Conservation (phyloP, 768 basidiomycete species). For the Tulasnella sp. region DNA sequence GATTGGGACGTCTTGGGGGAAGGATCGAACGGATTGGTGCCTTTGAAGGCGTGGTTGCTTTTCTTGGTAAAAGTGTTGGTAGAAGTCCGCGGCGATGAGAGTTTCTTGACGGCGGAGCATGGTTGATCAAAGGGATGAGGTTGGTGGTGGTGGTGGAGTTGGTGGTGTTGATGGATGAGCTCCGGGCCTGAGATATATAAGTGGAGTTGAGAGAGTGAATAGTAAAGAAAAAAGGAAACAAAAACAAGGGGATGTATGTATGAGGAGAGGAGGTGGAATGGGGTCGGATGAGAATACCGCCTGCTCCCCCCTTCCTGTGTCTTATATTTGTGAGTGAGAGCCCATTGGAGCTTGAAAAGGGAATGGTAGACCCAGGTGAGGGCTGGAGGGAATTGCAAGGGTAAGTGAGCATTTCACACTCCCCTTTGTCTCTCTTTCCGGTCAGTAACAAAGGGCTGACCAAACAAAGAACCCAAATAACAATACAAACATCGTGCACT, state of each 20-base stretch:
- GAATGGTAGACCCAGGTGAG: neutral
- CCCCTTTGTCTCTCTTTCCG: neutral
- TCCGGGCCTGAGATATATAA: neutral
- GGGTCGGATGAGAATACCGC: neutral
- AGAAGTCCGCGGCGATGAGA: neutral
- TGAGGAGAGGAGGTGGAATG: neutral
- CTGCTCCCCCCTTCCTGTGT: neutral
- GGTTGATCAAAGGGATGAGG: neutral
- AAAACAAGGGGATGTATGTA: neutral
- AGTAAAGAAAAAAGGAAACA: neutral
- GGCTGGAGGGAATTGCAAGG: neutral
- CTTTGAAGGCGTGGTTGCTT: neutral
- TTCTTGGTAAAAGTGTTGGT: neutral
- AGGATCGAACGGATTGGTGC: neutral
- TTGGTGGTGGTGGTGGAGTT: neutral
- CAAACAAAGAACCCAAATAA: neutral
- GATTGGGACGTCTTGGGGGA: neutral
- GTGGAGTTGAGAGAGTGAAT: neutral
- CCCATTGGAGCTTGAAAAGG: neutral
- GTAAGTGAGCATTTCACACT: neutral
- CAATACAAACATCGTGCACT: neutral
- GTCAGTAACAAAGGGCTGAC: neutral
- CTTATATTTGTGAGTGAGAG: neutral
- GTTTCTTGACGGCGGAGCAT: slow-evolving; percentile 2
- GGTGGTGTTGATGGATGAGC: neutral